Evolutionary conservation across 2,329 filamentous ascomycete species (phyloP).

Genomic region (Sphaerostilbella broomeana): DNA sequence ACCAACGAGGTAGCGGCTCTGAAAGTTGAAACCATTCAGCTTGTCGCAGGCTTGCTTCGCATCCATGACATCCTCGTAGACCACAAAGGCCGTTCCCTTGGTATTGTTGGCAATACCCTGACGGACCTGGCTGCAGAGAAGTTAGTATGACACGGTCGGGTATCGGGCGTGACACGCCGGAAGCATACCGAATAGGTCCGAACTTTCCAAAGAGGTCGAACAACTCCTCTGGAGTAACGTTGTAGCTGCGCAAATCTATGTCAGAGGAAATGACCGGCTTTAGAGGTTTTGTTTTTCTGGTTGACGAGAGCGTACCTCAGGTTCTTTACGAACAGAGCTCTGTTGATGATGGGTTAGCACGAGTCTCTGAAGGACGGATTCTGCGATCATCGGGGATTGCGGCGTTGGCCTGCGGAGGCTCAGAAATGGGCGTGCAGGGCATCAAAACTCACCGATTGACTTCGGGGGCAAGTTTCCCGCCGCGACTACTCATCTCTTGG

Average conservation of each 20-base stretch:
- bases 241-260: conserved; percentile 70
- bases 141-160: conserved; percentile 10
- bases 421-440: conserved; percentile 5
- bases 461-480: conserved; percentile 97
- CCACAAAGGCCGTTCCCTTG: conserved; percentile 97
- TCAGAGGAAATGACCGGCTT: conserved; percentile 2
- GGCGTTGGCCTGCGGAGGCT: conserved; percentile 5
- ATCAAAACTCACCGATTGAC: conserved; percentile 70
- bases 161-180: conserved; percentile 6
- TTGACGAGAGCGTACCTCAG: conserved; percentile 58
- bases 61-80: conserved; percentile 99
- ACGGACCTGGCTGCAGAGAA: conserved; percentile 74
- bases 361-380: neutral
- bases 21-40: conserved; percentile 99
- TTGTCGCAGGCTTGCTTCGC: conserved; percentile 99
- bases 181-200: conserved; percentile 79
- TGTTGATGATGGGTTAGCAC: conserved; percentile 38
- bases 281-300: neutral
- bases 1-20: conserved; percentile 98
- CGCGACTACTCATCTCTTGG: conserved; percentile 93
- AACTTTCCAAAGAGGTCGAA: conserved; percentile 99
- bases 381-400: neutral
- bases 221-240: conserved; percentile 94
- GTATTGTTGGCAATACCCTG: conserved; percentile 96
- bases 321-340: conserved; percentile 99